These are phyloP conservation scores for Colletotrichum filicis DNA, from an alignment of 2,329 filamentous ascomycete species.

Conservation along the genomic window DNA sequence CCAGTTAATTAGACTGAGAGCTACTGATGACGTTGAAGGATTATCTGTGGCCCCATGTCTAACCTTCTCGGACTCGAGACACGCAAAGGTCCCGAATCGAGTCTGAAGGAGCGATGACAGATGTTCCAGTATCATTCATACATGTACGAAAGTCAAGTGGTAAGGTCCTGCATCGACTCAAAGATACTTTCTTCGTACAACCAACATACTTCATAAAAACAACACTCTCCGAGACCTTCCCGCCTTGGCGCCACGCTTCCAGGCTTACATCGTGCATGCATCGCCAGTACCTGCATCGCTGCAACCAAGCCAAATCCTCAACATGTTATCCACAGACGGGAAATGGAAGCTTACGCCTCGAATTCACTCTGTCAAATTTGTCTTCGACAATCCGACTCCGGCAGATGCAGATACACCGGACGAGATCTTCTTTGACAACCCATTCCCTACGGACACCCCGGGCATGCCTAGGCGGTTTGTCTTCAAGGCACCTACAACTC, in stretches of 20 bases:
- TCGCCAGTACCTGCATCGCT: background rate
- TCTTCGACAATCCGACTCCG: slow-evolving; percentile 4
- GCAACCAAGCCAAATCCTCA: background rate
- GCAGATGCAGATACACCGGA: background rate
- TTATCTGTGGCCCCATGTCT: background rate
- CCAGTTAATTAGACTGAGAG: background rate
- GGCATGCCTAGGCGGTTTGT: slow-evolving; percentile 14
- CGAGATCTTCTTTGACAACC: slow-evolving; percentile 20
- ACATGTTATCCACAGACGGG: slow-evolving; percentile 11
- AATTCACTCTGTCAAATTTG: slow-evolving; percentile 30
- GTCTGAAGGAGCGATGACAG: background rate
- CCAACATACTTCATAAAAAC: background rate
- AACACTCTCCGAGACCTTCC: background rate
- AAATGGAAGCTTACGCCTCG: slow-evolving; percentile 13
- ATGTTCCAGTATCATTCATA: background rate
- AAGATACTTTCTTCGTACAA: background rate
- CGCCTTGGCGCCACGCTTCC: background rate
- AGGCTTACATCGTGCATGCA: background rate
- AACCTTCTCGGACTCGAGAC: background rate
- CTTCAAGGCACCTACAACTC: background rate
- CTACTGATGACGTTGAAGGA: background rate
- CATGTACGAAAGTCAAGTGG: background rate
- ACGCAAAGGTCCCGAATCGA: background rate
- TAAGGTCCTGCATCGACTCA: background rate
- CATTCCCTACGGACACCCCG: background rate